These are phyloP conservation scores for Tremella yokohamensis DNA, from an alignment of 768 basidiomycete genomes.

Conservation along the genomic window DNA sequence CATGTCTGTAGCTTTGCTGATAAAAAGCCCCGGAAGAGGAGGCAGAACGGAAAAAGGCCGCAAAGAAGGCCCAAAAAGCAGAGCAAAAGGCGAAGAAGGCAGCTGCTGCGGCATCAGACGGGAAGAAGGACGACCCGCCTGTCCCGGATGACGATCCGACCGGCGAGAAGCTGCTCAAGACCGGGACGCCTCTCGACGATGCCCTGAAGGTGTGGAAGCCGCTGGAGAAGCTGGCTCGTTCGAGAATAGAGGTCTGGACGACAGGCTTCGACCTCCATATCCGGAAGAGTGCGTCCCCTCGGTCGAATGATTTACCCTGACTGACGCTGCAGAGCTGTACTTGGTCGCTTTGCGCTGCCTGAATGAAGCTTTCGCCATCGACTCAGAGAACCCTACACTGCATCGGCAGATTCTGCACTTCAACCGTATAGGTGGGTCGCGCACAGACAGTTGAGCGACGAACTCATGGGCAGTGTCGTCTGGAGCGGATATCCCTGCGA, in stretches of 20 bases:
- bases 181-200: conserved; percentile 66
- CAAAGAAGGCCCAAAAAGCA: conserved; percentile 51
- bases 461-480: conserved; percentile 53
- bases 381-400: conserved; percentile 62
- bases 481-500: conserved; percentile 55
- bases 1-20: not conserved
- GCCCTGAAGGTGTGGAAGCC: conserved; percentile 70
- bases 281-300: conserved; percentile 65
- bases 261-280: conserved; percentile 75
- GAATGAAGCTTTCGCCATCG: conserved; percentile 57
- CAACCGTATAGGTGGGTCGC: conserved; percentile 57
- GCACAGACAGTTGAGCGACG: not conserved
- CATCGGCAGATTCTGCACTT: conserved; percentile 70
- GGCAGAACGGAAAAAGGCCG: conserved; percentile 47
- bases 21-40: conserved; percentile 45
- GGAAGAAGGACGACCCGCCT: conserved; percentile 36
- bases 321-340: conserved; percentile 61
- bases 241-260: conserved; percentile 68
- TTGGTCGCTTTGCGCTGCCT: conserved; percentile 74
- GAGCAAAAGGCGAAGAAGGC: conserved; percentile 46
- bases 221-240: conserved; percentile 57
- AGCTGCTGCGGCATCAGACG: conserved; percentile 22
- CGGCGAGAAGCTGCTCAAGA: conserved; percentile 66
- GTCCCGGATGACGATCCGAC: conserved; percentile 73
- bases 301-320: not conserved